Conservation (phyloP, 2,329 filamentous ascomycete genomes). For the Colletotrichum phormii region DNA sequence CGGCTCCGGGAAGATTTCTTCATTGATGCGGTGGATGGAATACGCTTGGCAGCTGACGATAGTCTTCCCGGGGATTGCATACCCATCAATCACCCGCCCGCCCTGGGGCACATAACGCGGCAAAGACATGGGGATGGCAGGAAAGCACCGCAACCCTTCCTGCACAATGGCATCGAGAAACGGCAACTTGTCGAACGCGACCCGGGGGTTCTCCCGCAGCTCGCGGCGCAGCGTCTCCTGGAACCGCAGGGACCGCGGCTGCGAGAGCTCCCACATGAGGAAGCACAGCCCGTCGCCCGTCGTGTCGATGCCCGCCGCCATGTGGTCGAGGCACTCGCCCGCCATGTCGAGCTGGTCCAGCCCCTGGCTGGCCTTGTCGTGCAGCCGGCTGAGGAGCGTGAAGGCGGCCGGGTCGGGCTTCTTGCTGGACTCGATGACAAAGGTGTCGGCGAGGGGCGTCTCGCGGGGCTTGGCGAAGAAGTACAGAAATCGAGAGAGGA, state of each 20-base stretch:
- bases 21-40: slow-evolving; percentile 69
- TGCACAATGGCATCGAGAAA: slow-evolving; percentile 73
- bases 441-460: slow-evolving; percentile 68
- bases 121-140: slow-evolving; percentile 75
- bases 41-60: slow-evolving; percentile 72
- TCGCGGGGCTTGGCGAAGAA: slow-evolving; percentile 65
- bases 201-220: slow-evolving; percentile 53
- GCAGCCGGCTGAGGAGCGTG: slow-evolving; percentile 69
- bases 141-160: slow-evolving; percentile 72
- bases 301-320: slow-evolving; percentile 79
- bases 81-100: slow-evolving; percentile 67
- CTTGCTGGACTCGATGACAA: slow-evolving; percentile 65
- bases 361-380: slow-evolving; percentile 57
- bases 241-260: slow-evolving; percentile 61
- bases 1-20: slow-evolving; percentile 80
- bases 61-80: slow-evolving; percentile 63
- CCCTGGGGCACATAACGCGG: slow-evolving; percentile 67
- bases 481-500: slow-evolving; percentile 58
- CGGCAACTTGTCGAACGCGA: slow-evolving; percentile 60
- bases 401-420: slow-evolving; percentile 61
- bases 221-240: slow-evolving; percentile 67
- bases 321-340: slow-evolving; percentile 77
- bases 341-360: slow-evolving; percentile 68
- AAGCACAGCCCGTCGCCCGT: slow-evolving; percentile 78
- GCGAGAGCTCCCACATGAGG: slow-evolving; percentile 77